Conservation (phyloP, 1,139 yeast genomes). For the Martiniozyma asiatica region DNA sequence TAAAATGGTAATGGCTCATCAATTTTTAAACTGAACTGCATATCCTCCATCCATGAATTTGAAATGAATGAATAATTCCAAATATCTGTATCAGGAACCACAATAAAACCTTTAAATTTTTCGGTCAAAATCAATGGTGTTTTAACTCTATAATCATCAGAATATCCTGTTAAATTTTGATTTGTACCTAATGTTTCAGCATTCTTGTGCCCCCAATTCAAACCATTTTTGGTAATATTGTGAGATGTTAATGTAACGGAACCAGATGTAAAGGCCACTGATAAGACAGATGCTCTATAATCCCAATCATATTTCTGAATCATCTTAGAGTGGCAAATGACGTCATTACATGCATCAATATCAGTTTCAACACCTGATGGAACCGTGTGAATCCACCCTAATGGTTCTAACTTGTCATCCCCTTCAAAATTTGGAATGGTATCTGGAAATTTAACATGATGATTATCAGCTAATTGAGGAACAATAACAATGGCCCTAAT, state of each 20-base stretch:
- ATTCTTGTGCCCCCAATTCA: conserved; percentile 65
- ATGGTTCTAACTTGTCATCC: conserved; percentile 40
- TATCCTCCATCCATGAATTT: conserved; percentile 59
- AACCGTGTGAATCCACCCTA: conserved; percentile 82
- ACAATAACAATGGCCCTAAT: conserved; percentile 63
- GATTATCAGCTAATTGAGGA: conserved; percentile 77
- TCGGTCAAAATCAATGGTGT: conserved; percentile 71
- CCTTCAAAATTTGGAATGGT: conserved; percentile 28
- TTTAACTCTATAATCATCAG: conserved; percentile 43
- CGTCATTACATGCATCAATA: conserved; percentile 54
- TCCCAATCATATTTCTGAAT: conserved; percentile 26
- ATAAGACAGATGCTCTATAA: conserved; percentile 40
- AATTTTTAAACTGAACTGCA: conserved; percentile 52
- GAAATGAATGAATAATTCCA: conserved; percentile 94
- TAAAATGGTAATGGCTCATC: conserved; percentile 78
- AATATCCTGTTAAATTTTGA: conserved; percentile 29
- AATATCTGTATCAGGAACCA: conserved; percentile 73
- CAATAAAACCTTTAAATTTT: conserved; percentile 64
- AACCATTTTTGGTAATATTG: conserved; percentile 51
- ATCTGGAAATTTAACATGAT: conserved; percentile 51
- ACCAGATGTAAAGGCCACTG: conserved; percentile 73
- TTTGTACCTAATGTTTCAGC: conserved; percentile 33
- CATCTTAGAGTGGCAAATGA: conserved; percentile 47
- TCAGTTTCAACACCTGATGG: conserved; percentile 39
- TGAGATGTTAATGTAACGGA: conserved; percentile 68